Base-by-base conservation (phyloP, 2,329 filamentous ascomycete genomes). In the Neofusicoccum sp. region DNA sequence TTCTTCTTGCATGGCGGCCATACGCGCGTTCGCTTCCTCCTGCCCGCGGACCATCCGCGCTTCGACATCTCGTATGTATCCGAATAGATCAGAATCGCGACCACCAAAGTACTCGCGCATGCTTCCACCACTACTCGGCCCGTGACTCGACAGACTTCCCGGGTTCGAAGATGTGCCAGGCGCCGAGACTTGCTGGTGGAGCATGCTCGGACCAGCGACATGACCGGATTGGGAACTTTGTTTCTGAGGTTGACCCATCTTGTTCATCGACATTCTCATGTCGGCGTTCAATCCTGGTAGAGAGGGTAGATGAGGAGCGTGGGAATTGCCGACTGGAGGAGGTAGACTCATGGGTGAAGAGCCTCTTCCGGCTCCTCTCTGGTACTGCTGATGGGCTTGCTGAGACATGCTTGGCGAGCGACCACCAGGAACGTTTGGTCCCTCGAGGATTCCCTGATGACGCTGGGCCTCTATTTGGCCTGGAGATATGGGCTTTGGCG, bases 401-500 rank as follows among this genome's bases (percentile, higher is more conserved):
- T 86, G 81, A 7, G 84, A 83, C 63, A 88, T 73, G 70, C 83
- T 88, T n/a, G 87, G 86, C 33, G 86, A 89, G 59, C 85, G 81
- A 64, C 87, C 86, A 61, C 85, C 81, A 43, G 75, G 78, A 57
- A 78, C 69, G 60, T 68, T 72, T 41, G 70, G 67, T 16, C 62
- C 76, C 63, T 83, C 74, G 31, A 77, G 74, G 14, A 82, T 74
- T 65, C 85, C 85, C 53, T 88, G 79, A 20, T 81, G 71, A 75
- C 77, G 77, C 61, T 83, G 79, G 20, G 76, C 70, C 63, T 81
- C 78, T 64, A 79, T 77, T 61, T 80, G 79, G 16, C 82, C 82
- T n/a, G 89, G 89, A 63, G 88, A 92, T 41, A 96, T 79, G 3
- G 92, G 89, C 70, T 93, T 96, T 0, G 92, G 91, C 65, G 90